Base-by-base conservation (phyloP, 2,329 filamentous ascomycete species). In the Diaporthe capsici region DNA sequence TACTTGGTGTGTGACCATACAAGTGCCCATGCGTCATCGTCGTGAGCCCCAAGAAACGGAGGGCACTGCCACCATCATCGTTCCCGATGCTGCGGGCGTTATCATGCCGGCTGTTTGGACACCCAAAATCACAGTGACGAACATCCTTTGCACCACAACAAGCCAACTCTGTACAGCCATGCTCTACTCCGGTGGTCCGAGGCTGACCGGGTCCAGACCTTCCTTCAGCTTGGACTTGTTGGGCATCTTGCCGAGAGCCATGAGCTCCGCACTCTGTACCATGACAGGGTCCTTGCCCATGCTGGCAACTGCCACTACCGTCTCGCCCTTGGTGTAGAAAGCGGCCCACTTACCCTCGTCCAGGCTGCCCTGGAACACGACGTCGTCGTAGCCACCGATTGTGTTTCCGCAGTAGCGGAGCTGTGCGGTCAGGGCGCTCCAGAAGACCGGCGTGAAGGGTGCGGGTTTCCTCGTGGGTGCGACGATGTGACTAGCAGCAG, bases 361-460 rank as follows among this genome's bases (percentile, higher is more conserved):
- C 0, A 93, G 91, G 79, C 94, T 90, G 17, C 96, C 96, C 70
- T 94, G 90, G 15, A 99, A 80, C 1, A 98, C 89, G 6, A 98
- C 82, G 80, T 97, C 95, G 82, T 99, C 97, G 87, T 91, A 98
- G 0, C 96, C 96, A 72, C 91, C 80, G 60, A 88, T 85, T 0
- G 96, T 95, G 86, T 96, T 97, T 17, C 97, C 97, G 82, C 95
- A 98, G 88, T 99, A 99, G 61, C 97, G 91, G 80, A 99, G 85
- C 85, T 99, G 97, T 8, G 92, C 90, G 7, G 96, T 95, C 7
- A 99, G 87, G 0, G 97, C 97, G 1, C 95, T 98, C 97, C 97
- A 99, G 88, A 99, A 99, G 70, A 99, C 91, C 0, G 97, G 97
- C 75, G 97, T 96, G 84, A 98, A 98, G 3, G 91, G 88, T 80